Conservation (phyloP, 2,329 filamentous ascomycete genomes). For the Epichloe amarillans region DNA sequence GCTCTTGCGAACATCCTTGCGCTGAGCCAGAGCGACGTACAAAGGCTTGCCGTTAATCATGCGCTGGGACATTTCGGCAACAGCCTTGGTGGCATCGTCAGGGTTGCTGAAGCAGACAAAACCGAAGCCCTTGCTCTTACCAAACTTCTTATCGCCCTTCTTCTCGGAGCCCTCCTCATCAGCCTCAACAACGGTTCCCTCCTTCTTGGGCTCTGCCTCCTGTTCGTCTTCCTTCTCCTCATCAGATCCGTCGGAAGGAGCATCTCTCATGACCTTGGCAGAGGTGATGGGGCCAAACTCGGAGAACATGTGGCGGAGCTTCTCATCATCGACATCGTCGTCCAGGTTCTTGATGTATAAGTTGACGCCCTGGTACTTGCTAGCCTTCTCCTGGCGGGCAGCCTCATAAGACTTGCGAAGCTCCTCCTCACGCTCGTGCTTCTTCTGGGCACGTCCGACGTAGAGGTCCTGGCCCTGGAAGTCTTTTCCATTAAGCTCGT, state of each 20-base stretch:
- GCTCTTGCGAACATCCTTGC: slow-evolving; percentile 98
- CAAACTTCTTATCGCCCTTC: slow-evolving; percentile 55
- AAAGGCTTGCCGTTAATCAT: slow-evolving; percentile 96
- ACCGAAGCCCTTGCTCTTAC: slow-evolving; percentile 99
- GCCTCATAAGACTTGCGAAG: slow-evolving; percentile 98
- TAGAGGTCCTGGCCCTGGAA: slow-evolving; percentile 94
- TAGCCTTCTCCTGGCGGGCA: slow-evolving; percentile 93
- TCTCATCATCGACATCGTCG: slow-evolving; percentile 95
- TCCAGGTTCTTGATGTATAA: slow-evolving; percentile 99
- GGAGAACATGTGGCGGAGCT: slow-evolving; percentile 85
- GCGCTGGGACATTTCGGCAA: slow-evolving; percentile 99
- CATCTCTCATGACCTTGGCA: slow-evolving; percentile 97
- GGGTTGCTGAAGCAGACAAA: slow-evolving; percentile 99
- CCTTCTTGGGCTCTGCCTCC: slow-evolving; percentile 34
- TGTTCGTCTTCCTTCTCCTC: slow-evolving; percentile 43
- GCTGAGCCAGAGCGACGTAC: slow-evolving; percentile 94
- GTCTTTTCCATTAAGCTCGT: slow-evolving; percentile 81
- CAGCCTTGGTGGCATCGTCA: slow-evolving; percentile 96
- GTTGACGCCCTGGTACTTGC: slow-evolving; percentile 98
- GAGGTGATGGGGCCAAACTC: slow-evolving; percentile 93
- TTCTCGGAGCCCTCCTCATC: slow-evolving; percentile 37
- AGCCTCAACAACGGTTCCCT: slow-evolving; percentile 30
- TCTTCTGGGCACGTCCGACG: slow-evolving; percentile 98
- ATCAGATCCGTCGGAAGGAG: slow-evolving; percentile 39
- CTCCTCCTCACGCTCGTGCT: slow-evolving; percentile 99